Conservation (phyloP, 2,329 filamentous ascomycete species). For the Teratosphaeria epicoccoides region DNA sequence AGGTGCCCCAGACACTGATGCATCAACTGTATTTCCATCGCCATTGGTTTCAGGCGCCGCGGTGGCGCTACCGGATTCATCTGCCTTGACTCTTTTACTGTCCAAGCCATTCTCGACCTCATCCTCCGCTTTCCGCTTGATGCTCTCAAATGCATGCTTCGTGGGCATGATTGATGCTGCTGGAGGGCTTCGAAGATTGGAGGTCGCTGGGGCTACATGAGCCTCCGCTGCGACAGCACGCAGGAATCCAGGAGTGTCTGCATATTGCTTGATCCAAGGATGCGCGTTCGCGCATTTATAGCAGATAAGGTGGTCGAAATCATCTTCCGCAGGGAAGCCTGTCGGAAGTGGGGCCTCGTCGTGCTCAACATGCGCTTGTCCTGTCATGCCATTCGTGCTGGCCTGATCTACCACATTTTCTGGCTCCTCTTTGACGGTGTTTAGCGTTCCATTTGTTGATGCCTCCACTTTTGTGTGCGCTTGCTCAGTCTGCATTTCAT, state of each 20-base stretch:
- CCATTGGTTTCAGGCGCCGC: not conserved
- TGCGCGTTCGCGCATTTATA: conserved; percentile 84
- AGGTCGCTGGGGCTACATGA: not conserved
- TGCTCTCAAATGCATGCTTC: not conserved
- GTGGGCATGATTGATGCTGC: not conserved
- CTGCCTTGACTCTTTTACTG: conserved; percentile 20
- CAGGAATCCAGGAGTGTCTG: conserved; percentile 68
- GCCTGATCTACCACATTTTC: conserved; percentile 21
- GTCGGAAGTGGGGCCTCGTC: conserved; percentile 58
- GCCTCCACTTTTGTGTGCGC: conserved; percentile 11
- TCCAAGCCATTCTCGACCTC: conserved; percentile 18
- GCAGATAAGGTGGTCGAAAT: conserved; percentile 83
- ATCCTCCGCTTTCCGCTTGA: conserved; percentile 40
- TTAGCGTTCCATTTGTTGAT: conserved; percentile 10
- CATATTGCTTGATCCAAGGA: conserved; percentile 87
- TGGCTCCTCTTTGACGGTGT: conserved; percentile 20
- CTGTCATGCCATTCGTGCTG: conserved; percentile 22
- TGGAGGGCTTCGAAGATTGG: not conserved
- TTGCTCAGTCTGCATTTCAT: conserved; percentile 38
- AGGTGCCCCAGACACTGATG: conserved; percentile 1
- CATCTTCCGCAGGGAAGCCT: conserved; percentile 79
- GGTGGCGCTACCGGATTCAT: not conserved
- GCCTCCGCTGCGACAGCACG: conserved; percentile 48
- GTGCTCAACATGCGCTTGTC: conserved; percentile 42
- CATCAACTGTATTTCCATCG: not conserved